Percentiles rank a stretch among this genome's conserved stretches.
Evolutionary conservation across 1,284 basidiomycete species (phyloP).

Genomic region (Ustilago curta): DNA sequence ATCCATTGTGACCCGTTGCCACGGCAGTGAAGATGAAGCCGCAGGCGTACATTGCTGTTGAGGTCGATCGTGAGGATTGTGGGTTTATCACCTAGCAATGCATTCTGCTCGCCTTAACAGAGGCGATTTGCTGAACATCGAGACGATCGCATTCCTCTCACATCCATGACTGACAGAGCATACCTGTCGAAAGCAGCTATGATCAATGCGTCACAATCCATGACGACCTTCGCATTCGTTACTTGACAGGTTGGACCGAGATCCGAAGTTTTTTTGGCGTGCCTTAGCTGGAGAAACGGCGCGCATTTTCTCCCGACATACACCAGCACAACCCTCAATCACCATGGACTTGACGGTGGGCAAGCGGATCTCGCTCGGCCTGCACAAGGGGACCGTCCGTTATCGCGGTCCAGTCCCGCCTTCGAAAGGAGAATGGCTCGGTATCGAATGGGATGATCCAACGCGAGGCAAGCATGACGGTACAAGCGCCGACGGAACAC

Average conservation of each 20-base stretch:
- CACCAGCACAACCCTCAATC: background rate
- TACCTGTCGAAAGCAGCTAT: background rate
- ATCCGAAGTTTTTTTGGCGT: slow-evolving; percentile 11
- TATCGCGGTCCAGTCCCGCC: slow-evolving; percentile 78
- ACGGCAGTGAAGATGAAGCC: background rate
- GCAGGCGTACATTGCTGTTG: background rate
- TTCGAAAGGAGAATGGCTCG: slow-evolving; percentile 82
- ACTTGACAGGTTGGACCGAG: slow-evolving; percentile 7
- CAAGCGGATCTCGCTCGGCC: slow-evolving; percentile 46
- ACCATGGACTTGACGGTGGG: slow-evolving; percentile 35
- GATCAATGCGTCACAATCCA: slow-evolving; percentile 5
- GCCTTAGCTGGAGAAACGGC: background rate
- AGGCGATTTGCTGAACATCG: no score
- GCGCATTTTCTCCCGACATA: background rate
- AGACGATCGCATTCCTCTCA: background rate
- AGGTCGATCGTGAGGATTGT: background rate
- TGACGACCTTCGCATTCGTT: slow-evolving; percentile 10
- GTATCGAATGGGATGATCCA: slow-evolving; percentile 93
- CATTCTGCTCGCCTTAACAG: background rate
- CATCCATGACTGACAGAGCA: background rate
- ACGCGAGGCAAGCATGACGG: slow-evolving; percentile 88
- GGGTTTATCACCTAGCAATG: background rate
- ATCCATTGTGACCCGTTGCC: background rate
- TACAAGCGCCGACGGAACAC: slow-evolving; percentile 76
- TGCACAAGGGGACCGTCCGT: slow-evolving; percentile 74